A percentile compares a stretch with the other conserved stretches of the same genome.
Conservation (phyloP, 257 asterid species). For the Thymus mandschuricus region DNA sequence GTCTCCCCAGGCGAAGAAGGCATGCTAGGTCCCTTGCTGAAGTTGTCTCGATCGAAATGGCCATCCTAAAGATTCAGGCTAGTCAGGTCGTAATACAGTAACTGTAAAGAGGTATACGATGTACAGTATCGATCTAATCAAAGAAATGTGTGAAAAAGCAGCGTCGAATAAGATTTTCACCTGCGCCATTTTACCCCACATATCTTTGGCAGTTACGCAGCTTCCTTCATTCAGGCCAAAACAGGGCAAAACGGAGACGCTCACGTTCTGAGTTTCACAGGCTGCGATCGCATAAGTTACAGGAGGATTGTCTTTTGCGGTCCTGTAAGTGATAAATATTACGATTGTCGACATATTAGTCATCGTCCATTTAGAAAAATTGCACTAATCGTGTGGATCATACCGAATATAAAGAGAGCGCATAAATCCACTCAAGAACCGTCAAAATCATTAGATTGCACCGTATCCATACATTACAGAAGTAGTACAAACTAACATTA, state of each 20-base stretch:
- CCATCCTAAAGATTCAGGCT: constrained; percentile 67
- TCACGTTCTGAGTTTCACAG: constrained; percentile 95
- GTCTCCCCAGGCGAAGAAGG: constrained; percentile 94
- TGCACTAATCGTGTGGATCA: too few relatives aligned
- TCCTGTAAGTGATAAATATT: constrained; percentile 56
- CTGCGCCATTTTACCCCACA: constrained; percentile 96
- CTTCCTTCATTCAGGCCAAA: constrained; percentile 90
- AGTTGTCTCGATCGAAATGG: constrained; percentile 82
- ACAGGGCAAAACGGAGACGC: constrained; percentile 87
- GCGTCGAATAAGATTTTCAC: constrained; percentile 40
- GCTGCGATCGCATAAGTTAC: constrained; percentile 96
- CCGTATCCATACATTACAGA: constrained; percentile 5
- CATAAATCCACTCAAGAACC: constrained; percentile 16
- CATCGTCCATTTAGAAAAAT: not conserved
- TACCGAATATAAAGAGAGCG: not conserved
- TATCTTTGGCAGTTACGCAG: constrained; percentile 81
- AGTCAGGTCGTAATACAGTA: constrained; percentile 20
- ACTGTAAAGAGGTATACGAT: not conserved
- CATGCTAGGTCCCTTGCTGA: constrained; percentile 74
- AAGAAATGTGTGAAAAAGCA: constrained; percentile 2
- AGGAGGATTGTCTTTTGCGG: constrained; percentile 89
- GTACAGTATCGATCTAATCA: not conserved
- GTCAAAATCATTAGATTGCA: not conserved
- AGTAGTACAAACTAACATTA: not conserved
- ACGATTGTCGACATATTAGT: constrained; percentile 2